Base-by-base conservation (phyloP, 805 yeast species). In the Teunomyces cretensis region DNA sequence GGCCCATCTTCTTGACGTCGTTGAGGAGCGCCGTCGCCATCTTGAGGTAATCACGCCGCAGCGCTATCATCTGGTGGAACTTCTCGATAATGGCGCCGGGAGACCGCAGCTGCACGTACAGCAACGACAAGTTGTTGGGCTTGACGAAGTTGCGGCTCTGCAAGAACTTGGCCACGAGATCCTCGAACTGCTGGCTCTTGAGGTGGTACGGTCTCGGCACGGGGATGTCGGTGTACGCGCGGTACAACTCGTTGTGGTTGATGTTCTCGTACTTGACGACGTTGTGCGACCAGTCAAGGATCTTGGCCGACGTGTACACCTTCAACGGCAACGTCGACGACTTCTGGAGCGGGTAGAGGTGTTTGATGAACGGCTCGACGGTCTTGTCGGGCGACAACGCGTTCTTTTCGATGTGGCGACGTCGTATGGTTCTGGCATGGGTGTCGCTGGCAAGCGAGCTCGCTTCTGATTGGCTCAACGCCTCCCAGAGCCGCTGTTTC, bases 1-100 rank as follows among this genome's bases (percentile, higher is more conserved):
- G 69, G 1, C 50, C 54, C 3, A 57, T 51, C 4, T 42, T 38
- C 12, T 54, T 56, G 41, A 68, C 43, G 44, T 70, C 75, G 33
- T 53, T 49, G 8, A 69, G 43, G 0, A 71, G 50, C 4, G 51
- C 51, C 42, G 57, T 50, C 27, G 62, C 51, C 47, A 52, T 55
- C 12, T 41, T 39, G 7, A 62, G 37, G 37, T 64, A 61, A 3
- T 50, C 44, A 12, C 50, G 45, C 22, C 70, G 50, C 26, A 38
- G 47, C 4, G 41, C 46, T 16, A 60, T 46, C 50, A 56, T 60
- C 16, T 50, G 48, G n/a, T 50, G 35, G 43, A 52, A 60, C 26
- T 49, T 50, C n/a, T 43, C 17, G 2, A 47, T 31, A 12, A 47
- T 43, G 16, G 44, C 35, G 2, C 44, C 36, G 11, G 32, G 39